Evolutionary conservation across 495 filamentous ascomycete genomes (phyloP).

Genomic region (Penicillium ochrochloron): DNA sequence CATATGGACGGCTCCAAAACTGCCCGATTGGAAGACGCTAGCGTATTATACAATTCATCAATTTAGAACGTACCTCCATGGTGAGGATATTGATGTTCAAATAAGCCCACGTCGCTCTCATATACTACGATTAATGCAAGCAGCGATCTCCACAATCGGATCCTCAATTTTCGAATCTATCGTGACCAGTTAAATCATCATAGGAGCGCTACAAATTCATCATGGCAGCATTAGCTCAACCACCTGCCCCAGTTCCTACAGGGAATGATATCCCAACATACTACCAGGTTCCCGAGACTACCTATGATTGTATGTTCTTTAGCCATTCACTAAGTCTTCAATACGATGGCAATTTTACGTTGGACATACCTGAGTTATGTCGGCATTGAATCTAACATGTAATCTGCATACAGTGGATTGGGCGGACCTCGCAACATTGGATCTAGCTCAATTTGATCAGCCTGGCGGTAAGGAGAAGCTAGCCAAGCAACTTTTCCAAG

Average conservation of each 20-base stretch:
- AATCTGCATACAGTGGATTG: constrained; percentile 35
- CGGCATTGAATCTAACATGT: background rate
- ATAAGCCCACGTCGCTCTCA: constrained; percentile 1
- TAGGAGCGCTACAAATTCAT: background rate
- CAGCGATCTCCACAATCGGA: constrained; percentile 2
- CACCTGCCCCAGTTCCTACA: constrained; percentile 20
- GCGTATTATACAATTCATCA: background rate
- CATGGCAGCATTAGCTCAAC: constrained; percentile 11
- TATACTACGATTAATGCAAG: background rate
- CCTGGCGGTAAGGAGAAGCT: constrained; percentile 56
- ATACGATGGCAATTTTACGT: background rate
- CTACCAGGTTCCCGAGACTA: constrained; percentile 42
- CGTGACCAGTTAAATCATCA: background rate
- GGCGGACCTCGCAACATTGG: constrained; percentile 58
- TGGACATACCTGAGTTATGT: no score
- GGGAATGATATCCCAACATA: constrained; percentile 36
- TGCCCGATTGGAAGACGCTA: constrained; percentile 6
- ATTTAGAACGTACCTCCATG: background rate
- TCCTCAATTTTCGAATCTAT: background rate
- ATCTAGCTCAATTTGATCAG: constrained; percentile 51
- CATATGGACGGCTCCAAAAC: constrained; percentile 4
- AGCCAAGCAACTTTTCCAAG: constrained; percentile 54
- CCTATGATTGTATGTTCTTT: constrained; percentile 37
- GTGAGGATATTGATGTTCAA: background rate
- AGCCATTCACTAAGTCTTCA: background rate